phyloP scores from a whole-genome alignment of 495 filamentous ascomycete genomes.

The Melanomma pulvis-pyrius region DNA sequence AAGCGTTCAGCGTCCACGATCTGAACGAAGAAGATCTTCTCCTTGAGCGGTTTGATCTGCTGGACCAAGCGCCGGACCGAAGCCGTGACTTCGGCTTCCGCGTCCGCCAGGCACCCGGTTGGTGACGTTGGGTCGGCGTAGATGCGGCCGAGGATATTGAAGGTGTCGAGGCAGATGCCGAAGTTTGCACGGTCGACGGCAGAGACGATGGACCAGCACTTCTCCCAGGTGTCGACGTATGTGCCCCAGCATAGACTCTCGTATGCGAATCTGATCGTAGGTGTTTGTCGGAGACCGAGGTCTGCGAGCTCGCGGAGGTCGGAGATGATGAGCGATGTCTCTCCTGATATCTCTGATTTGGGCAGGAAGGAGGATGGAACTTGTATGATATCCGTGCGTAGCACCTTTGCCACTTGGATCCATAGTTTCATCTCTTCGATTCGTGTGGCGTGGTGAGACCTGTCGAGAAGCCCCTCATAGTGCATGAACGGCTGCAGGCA shows the following conservation, averaged over 20 bases:
- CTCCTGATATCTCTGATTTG: conserved; percentile 57
- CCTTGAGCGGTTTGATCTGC: conserved; percentile 56
- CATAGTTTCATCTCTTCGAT: conserved; percentile 68
- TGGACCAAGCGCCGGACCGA: conserved; percentile 61
- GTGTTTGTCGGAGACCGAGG: conserved; percentile 56
- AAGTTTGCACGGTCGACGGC: conserved; percentile 71
- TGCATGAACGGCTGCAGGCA: conserved; percentile 79
- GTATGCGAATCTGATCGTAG: conserved; percentile 72
- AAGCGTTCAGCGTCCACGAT: conserved; percentile 75
- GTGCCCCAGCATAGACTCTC: conserved; percentile 78
- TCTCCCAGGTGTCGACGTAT: conserved; percentile 71
- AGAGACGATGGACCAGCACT: conserved; percentile 68
- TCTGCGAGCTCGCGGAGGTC: conserved; percentile 71
- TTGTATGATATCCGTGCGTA: conserved; percentile 71
- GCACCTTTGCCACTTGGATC: conserved; percentile 66
- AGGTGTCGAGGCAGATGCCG: conserved; percentile 78
- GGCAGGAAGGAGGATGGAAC: conserved; percentile 74
- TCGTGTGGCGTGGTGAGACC: conserved; percentile 57
- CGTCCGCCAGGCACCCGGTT: conserved; percentile 58
- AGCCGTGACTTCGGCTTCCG: conserved; percentile 58
- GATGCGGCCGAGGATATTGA: conserved; percentile 75
- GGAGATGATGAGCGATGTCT: conserved; percentile 60
- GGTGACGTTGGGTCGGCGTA: conserved; percentile 68
- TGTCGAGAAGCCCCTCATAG: conserved; percentile 75
- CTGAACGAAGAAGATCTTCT: conserved; percentile 80